These are phyloP conservation scores for Pleurotus sapidus DNA, from an alignment of 768 basidiomycete species.

Conservation along the genomic window DNA sequence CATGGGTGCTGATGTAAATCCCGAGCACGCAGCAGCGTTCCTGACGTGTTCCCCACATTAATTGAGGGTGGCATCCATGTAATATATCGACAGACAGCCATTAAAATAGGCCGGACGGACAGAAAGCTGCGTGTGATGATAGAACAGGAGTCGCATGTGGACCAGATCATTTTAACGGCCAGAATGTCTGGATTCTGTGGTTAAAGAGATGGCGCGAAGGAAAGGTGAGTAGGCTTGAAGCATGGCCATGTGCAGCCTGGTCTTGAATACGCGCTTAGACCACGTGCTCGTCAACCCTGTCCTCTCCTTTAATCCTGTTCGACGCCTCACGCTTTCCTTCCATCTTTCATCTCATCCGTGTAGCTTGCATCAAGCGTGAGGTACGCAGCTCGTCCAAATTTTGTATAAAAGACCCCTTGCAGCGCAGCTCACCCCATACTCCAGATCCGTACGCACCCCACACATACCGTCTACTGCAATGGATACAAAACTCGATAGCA, in stretches of 20 bases:
- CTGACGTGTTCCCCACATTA: background rate
- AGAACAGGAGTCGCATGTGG: constrained; percentile 6
- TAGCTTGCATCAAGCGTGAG: background rate
- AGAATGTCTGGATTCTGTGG: background rate
- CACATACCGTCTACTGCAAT: constrained; percentile 25
- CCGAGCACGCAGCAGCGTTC: background rate
- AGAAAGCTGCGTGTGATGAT: background rate
- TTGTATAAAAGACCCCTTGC: background rate
- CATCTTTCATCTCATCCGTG: constrained; percentile 4
- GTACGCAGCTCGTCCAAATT: background rate
- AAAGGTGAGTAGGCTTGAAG: background rate
- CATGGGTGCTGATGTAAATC: constrained; percentile 1
- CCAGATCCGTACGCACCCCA: background rate
- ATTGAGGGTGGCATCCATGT: no score
- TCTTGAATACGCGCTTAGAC: background rate
- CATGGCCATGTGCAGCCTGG: constrained; percentile 3
- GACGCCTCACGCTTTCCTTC: constrained; percentile 6
- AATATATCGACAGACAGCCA: no score
- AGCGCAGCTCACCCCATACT: background rate
- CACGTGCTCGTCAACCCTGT: constrained; percentile 6
- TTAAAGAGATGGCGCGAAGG: background rate
- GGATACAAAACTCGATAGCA: constrained; percentile 60
- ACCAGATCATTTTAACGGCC: constrained; percentile 2
- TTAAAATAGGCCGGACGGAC: background rate
- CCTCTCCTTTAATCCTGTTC: constrained; percentile 6